Conservation (phyloP, 179 eudicot species). For the Corrigiola litoralis region DNA sequence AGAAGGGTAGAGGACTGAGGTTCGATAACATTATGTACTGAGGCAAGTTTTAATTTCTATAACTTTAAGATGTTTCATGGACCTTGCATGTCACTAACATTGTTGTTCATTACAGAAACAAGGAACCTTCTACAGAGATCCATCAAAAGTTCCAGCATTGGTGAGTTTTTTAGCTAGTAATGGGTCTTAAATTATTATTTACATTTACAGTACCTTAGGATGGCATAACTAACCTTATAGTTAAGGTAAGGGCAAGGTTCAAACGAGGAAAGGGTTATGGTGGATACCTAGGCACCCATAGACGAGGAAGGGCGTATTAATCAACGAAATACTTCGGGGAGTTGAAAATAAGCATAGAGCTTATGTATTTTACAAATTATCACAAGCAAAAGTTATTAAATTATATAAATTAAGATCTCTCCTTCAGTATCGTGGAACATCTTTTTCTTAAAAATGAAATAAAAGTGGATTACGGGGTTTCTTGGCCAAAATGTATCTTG, state of each 20-base stretch:
- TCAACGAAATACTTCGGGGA: not conserved
- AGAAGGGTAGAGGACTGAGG: too few relatives aligned
- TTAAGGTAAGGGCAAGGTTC: constrained; percentile 1
- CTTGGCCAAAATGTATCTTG: too few relatives aligned
- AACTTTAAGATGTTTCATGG: constrained; percentile 10
- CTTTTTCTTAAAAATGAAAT: too few relatives aligned
- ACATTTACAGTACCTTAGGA: not conserved
- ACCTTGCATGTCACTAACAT: not conserved
- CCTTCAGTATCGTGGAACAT: too few relatives aligned
- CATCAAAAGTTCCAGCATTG: constrained; percentile 59
- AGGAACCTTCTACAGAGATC: constrained; percentile 30
- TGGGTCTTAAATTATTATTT: too few relatives aligned
- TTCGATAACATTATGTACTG: too few relatives aligned
- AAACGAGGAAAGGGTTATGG: constrained; percentile 3
- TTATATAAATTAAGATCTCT: too few relatives aligned
- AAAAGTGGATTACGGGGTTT: too few relatives aligned
- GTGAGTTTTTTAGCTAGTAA: too few relatives aligned
- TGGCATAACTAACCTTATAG: constrained; percentile 3
- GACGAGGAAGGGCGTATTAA: not conserved
- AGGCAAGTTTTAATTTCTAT: not conserved
- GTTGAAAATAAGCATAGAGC: too few relatives aligned
- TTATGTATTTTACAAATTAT: too few relatives aligned
- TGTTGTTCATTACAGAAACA: constrained; percentile 33
- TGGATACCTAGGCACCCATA: constrained; percentile 2
- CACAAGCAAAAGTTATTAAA: too few relatives aligned